phyloP scores from a whole-genome alignment of 163 green algal genomes.

The Scenedesmus sp. region DNA sequence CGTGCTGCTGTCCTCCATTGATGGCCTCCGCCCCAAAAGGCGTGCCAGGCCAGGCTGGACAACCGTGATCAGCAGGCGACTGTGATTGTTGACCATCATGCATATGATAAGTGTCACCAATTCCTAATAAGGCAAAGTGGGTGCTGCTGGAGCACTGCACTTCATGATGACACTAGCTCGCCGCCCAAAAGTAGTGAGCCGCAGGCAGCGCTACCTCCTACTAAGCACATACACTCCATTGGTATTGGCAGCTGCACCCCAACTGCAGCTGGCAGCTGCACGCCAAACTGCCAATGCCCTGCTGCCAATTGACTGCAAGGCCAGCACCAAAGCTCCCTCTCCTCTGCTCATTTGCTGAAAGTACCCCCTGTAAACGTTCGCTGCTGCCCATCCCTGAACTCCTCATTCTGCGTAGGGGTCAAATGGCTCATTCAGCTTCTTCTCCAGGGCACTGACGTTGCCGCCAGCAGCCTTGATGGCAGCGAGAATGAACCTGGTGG shows the following conservation, averaged over 20 bases:
- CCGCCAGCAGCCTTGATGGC: conserved; percentile 61
- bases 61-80: background rate
- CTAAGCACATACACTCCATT: background rate
- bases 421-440: conserved; percentile 58
- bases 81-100: no score
- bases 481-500: conserved; percentile 59
- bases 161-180: background rate
- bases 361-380: no score
- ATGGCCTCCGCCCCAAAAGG: no score
- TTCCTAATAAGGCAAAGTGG: no score
- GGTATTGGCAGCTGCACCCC: no score
- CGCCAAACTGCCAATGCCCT: background rate
- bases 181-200: background rate
- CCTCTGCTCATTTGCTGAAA: background rate
- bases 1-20: background rate
- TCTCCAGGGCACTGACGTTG: conserved; percentile 24
- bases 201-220: background rate
- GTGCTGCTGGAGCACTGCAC: background rate
- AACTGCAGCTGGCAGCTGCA: no score
- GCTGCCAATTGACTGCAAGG: background rate
- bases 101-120: no score
- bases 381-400: background rate
- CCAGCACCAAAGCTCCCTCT: background rate
- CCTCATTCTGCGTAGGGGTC: conserved; percentile 59
- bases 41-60: no score